phyloP scores from a whole-genome alignment of 495 filamentous ascomycete genomes.

The Daldinia loculata region DNA sequence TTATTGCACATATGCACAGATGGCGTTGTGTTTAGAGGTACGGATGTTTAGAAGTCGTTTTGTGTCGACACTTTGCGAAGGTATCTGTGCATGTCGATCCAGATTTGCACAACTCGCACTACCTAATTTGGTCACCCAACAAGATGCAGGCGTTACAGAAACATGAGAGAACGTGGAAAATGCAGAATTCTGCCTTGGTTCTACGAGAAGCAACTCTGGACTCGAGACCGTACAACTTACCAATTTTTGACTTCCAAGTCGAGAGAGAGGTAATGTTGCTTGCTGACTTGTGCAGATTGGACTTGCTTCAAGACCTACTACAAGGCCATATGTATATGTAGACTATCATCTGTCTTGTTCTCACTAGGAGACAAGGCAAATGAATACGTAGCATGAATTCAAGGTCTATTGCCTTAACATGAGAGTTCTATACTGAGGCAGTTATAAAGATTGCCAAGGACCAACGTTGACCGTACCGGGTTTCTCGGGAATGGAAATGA shows the following conservation, averaged over 20 bases:
- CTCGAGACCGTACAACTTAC: slow-evolving; percentile 14
- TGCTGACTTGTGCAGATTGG: slow-evolving; percentile 44
- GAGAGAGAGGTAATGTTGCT: slow-evolving; percentile 34
- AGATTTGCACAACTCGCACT: slow-evolving; percentile 26
- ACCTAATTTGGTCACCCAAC: slow-evolving; percentile 28
- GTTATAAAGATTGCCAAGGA: neutral
- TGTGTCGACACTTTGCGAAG: slow-evolving; percentile 28
- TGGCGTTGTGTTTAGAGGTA: slow-evolving; percentile 48
- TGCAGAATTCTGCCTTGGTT: slow-evolving; percentile 23
- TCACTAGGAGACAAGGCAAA: slow-evolving; percentile 35
- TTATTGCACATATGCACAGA: slow-evolving; percentile 43
- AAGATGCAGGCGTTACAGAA: slow-evolving; percentile 15
- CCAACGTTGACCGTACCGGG: neutral
- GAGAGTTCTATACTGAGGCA: neutral
- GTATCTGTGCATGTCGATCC: slow-evolving; percentile 29
- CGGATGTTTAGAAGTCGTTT: slow-evolving; percentile 45
- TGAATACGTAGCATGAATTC: slow-evolving; percentile 41
- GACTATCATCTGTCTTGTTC: slow-evolving; percentile 30
- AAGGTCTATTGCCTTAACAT: slow-evolving; percentile 4
- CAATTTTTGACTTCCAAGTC: slow-evolving; percentile 15
- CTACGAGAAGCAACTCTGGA: slow-evolving; percentile 9
- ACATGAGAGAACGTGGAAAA: neutral
- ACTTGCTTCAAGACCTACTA: slow-evolving; percentile 26
- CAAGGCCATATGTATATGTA: slow-evolving; percentile 35
- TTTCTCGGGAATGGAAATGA: neutral